phyloP scores from a whole-genome alignment of 176 grass and related monocot genomes.

The Stipa capillata region DNA sequence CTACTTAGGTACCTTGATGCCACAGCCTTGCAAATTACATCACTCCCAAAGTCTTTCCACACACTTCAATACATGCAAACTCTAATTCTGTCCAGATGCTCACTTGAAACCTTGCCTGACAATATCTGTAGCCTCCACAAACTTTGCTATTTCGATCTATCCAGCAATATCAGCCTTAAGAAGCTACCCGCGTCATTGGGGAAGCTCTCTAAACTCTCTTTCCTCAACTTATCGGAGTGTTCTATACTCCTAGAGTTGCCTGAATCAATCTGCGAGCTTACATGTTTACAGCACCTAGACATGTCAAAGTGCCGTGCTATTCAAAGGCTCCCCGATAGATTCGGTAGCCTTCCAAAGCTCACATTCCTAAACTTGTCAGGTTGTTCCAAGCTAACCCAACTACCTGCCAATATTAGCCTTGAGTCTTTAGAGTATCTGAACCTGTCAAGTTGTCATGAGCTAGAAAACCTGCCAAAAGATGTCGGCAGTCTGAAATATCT shows the following conservation, averaged over 20 bases:
- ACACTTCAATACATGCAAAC: constrained; percentile 14
- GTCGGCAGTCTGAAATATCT: constrained; percentile 7
- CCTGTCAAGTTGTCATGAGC: neutral
- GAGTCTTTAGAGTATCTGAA: neutral
- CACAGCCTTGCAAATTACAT: neutral
- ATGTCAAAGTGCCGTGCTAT: neutral
- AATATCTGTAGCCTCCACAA: constrained; percentile 12
- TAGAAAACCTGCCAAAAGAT: constrained; percentile 13
- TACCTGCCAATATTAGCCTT: neutral
- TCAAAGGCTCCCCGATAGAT: neutral
- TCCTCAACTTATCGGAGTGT: neutral
- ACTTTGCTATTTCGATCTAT: constrained; percentile 24
- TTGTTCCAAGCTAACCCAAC: neutral
- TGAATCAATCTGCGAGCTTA: neutral
- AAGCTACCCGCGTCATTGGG: neutral
- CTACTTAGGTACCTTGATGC: constrained; percentile 35
- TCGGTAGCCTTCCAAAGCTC: neutral
- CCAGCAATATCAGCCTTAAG: neutral
- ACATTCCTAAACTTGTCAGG: neutral
- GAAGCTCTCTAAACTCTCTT: neutral
- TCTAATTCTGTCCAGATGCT: constrained; percentile 29
- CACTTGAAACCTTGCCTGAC: constrained; percentile 18
- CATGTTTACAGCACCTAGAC: neutral
- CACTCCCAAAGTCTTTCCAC: neutral
- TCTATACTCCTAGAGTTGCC: neutral